Evolutionary conservation across 2,329 filamentous ascomycete species (phyloP), one percentile per base, ranked within the genome.

Genomic region (Diaporthe sp.): DNA sequence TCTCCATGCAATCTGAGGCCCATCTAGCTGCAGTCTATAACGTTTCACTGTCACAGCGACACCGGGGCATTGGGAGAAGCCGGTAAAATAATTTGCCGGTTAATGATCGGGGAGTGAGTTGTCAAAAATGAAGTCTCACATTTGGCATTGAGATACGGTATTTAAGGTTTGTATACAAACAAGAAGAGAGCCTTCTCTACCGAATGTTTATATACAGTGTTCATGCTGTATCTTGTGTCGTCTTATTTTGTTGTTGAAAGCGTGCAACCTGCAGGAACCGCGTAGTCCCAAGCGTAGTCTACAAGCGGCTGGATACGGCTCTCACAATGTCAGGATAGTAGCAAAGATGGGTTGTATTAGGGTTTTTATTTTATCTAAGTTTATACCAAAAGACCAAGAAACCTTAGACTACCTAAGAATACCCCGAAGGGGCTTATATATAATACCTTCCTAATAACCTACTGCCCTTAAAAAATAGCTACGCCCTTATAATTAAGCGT

Each of bases 251-350:
- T 57, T 31, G 51, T 55, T 55, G 25, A 55, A 31, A 28, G 4
- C n/a, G 9, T 51, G 49, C 22, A 51, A 55, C 25, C 25, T 31
- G 53, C 51, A 28, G 6, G 25, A 22, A 31, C 53, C 17, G 20
- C 12, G 37, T 39, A 39, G 37, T 39, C 37, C 1, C 10, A 4
- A 39, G 20, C 12, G 37, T 39, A 39, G 37, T 39, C 37, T 13
- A 3, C 10, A 39, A n/a, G 15, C 63, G 63, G 63, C 31, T 68
- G 47, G 47, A 53, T 37, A 53, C 63, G 63, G 63, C 63, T 51
- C 47, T 51, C 13, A 53, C n/a, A n/a, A n/a, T n/a, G n/a, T n/a
- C n/a, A n/a, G n/a, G n/a, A n/a, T n/a, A n/a, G n/a, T n/a, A n/a
- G n/a, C n/a, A n/a, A n/a, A n/a, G n/a, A n/a, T n/a, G n/a, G n/a